Base-by-base conservation (phyloP, 257 asterid genomes). In the Echium plantagineum region DNA sequence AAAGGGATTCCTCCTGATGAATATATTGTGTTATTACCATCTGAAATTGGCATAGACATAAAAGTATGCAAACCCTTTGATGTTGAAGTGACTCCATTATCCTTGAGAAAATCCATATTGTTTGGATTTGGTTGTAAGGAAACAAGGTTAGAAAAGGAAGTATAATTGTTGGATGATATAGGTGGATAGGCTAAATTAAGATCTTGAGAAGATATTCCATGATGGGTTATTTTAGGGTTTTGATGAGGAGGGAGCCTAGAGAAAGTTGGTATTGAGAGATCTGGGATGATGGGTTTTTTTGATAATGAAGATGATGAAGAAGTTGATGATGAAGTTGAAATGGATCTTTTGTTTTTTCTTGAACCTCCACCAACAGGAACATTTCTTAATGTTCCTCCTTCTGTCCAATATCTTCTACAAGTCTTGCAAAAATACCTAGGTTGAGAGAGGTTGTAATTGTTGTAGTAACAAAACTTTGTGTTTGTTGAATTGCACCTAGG, bases 321-420 rank as follows among this genome's bases (percentile, higher is more conserved):
- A n/a, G n/a, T n/a, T 31, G 38, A 2, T 31, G 38, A 2, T 31
- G 66, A 46, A 9, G 70, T 42, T 19, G 72, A 46, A 1, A 80
- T 48, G 0, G 89, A 69, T 74, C 86, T 72, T 30, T 73, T 84
- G 76, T 84, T 79, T 53, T 89, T 89, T 7, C 97, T 71, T 0
- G 95, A 85, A 32, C 95, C 96, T 3, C 96, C 96, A 6, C 96
- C 97, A 8, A 89, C 97, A 0, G 97, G 97, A 20, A 89, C 97
- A 66, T 69, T 89, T 7, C 97, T 69, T 7, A 89, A 49, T 2
- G 95, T 75, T 0, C 97, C 97, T 0, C 97, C 97, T 30, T 77
- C 83, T 9, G 97, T 89, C 97, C 97, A 89, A 52, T 89, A 89
- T 77, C 96, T 75, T 53, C 95, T 70, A 52, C 96, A 89, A 6